Conservation (phyloP, 2,329 filamentous ascomycete species). For the Fusarium nelsonii region DNA sequence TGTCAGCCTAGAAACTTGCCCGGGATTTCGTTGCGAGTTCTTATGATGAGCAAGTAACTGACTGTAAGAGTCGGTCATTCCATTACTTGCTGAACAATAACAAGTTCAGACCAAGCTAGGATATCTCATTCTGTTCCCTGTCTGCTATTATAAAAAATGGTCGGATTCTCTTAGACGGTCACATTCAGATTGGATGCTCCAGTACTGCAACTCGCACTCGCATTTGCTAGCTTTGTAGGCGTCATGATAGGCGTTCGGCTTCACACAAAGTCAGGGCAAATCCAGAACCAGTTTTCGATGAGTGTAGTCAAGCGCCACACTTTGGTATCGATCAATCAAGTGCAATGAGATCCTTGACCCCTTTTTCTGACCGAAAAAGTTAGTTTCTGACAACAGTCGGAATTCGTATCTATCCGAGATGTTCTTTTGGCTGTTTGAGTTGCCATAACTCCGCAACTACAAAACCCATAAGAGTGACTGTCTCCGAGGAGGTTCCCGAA, state of each 20-base stretch:
- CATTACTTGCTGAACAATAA: not conserved
- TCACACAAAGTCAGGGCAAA: slow-evolving; percentile 8
- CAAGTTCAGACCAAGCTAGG: not conserved
- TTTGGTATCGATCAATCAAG: slow-evolving; percentile 18
- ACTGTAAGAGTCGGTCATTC: not conserved
- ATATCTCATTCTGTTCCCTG: not conserved
- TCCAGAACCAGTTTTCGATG: slow-evolving; percentile 3
- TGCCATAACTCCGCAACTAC: slow-evolving; percentile 31
- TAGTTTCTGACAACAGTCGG: slow-evolving; percentile 13
- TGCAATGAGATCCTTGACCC: slow-evolving; percentile 15
- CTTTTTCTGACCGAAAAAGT: slow-evolving; percentile 1
- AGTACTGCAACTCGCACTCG: slow-evolving; percentile 22
- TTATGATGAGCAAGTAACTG: not conserved
- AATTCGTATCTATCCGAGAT: slow-evolving; percentile 29
- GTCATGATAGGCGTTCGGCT: slow-evolving; percentile 34
- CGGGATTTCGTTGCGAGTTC: not conserved
- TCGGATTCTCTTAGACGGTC: not conserved
- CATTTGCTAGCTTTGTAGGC: slow-evolving; percentile 13
- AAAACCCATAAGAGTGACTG: slow-evolving; percentile 12
- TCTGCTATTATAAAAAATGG: not conserved
- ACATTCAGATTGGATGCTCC: too few relatives aligned
- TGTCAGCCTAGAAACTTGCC: not conserved
- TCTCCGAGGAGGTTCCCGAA: not conserved
- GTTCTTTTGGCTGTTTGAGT: not conserved
- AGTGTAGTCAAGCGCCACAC: slow-evolving; percentile 12